Evolutionary conservation across 2,329 filamentous ascomycete genomes (phyloP).

Genomic region (Claviceps digitariae): DNA sequence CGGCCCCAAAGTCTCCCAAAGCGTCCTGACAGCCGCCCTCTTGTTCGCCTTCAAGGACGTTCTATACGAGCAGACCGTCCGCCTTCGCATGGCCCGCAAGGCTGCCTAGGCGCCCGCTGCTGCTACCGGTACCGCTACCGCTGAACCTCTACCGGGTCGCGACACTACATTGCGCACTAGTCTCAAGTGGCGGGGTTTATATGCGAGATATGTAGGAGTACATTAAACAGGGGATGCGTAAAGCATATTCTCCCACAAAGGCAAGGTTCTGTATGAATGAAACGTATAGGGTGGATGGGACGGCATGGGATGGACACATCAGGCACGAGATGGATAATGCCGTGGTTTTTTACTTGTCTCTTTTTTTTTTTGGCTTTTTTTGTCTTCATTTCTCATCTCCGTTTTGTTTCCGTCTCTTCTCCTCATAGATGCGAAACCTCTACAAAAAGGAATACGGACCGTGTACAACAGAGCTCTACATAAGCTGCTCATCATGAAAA

Average conservation of each 20-base stretch:
- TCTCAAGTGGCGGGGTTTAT: too few species aligned
- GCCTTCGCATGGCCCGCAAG: conserved; percentile 38
- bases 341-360: background rate
- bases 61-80: conserved; percentile 71
- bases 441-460: too few species aligned
- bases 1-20: conserved; percentile 91
- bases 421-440: too few species aligned
- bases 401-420: too few species aligned
- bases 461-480: too few species aligned
- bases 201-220: too few species aligned
- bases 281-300: background rate
- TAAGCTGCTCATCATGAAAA: too few species aligned
- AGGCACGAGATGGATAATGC: background rate
- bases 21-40: conserved; percentile 89
- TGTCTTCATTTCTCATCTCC: background rate
- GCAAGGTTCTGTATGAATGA: too few species aligned
- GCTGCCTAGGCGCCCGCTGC: background rate
- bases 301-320: background rate
- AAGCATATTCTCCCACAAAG: too few species aligned
- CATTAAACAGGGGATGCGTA: too few species aligned
- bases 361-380: background rate
- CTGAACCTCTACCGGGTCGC: background rate
- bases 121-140: too few species aligned
- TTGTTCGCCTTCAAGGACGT: conserved; percentile 97
- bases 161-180: too few species aligned